Evolutionary conservation across 371 early-diverging fungal genomes (phyloP).

Genomic region (Actinomucor elegans): DNA sequence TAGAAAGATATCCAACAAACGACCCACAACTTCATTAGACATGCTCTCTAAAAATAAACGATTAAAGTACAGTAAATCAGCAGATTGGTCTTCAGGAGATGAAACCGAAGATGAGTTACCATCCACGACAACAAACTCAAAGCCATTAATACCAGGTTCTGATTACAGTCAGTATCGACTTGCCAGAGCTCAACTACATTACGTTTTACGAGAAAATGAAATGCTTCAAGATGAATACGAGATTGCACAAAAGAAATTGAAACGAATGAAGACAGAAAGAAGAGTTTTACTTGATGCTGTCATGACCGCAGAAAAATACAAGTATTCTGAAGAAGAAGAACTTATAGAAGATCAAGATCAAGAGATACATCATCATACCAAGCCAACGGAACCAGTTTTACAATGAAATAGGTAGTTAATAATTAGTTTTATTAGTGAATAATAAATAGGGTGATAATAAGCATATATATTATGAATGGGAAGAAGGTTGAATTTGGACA

Average conservation of each 20-base stretch:
- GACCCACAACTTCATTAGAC: conserved; percentile 3
- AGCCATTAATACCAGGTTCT: conserved; percentile 4
- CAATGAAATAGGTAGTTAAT: no score
- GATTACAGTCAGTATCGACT: conserved; percentile 42
- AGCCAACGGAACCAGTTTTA: no score
- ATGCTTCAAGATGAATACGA: conserved; percentile 54
- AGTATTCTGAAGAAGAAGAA: background rate
- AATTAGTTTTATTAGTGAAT: no score
- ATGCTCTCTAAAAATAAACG: conserved; percentile 12
- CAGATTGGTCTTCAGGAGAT: background rate
- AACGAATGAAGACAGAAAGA: conserved; percentile 51
- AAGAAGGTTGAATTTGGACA: conserved; percentile 6
- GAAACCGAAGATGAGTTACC: background rate
- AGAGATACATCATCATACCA: no score
- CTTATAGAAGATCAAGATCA: background rate
- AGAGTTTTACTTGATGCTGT: conserved; percentile 54
- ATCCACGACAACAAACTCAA: background rate
- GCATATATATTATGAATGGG: no score
- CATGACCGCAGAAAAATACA: conserved; percentile 19
- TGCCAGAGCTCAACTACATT: conserved; percentile 56
- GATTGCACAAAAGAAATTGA: conserved; percentile 46
- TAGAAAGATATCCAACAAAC: background rate
- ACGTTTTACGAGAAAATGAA: conserved; percentile 58
- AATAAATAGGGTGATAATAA: no score
- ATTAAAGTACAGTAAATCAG: background rate